phyloP scores from a whole-genome alignment of 805 yeast genomes.

The Wickerhamomyces ciferrii region DNA sequence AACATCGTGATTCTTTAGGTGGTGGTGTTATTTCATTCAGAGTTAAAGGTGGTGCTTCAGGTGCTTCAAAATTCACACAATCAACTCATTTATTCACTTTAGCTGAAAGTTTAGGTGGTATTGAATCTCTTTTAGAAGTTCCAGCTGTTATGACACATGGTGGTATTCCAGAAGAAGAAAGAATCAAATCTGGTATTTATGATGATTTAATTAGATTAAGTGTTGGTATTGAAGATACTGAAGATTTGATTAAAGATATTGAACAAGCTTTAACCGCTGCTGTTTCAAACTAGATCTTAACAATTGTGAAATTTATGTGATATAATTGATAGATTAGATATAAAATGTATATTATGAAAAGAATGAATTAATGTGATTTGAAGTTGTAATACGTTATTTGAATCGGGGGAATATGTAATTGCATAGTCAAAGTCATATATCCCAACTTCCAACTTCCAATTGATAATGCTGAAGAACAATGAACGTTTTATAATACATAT shows the following conservation, averaged over 20 bases:
- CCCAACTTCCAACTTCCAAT: too few species aligned
- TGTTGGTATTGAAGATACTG: constrained; percentile 83
- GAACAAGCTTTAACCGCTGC: constrained; percentile 51
- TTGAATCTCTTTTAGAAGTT: constrained; percentile 79
- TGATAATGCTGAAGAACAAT: too few species aligned
- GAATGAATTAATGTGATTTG: neutral
- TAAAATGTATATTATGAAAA: neutral
- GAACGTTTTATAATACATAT: too few species aligned
- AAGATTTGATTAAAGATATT: constrained; percentile 69
- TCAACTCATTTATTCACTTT: constrained; percentile 72
- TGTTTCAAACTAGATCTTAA: neutral
- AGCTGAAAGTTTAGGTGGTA: constrained; percentile 90
- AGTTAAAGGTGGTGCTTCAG: constrained; percentile 74
- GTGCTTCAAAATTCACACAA: constrained; percentile 70
- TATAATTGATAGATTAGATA: neutral
- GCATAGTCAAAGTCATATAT: too few species aligned
- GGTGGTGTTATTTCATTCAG: constrained; percentile 92
- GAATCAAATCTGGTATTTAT: constrained; percentile 75
- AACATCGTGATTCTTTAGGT: constrained; percentile 81
- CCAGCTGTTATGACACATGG: constrained; percentile 94
- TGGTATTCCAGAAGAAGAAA: constrained; percentile 73
- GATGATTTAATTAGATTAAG: constrained; percentile 80
- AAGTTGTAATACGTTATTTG: too few species aligned
- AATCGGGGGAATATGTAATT: too few species aligned
- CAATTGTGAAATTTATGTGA: too few species aligned